Evolutionary conservation across 2,329 filamentous ascomycete species (phyloP).

Genomic region (Claviceps quebecensis): DNA sequence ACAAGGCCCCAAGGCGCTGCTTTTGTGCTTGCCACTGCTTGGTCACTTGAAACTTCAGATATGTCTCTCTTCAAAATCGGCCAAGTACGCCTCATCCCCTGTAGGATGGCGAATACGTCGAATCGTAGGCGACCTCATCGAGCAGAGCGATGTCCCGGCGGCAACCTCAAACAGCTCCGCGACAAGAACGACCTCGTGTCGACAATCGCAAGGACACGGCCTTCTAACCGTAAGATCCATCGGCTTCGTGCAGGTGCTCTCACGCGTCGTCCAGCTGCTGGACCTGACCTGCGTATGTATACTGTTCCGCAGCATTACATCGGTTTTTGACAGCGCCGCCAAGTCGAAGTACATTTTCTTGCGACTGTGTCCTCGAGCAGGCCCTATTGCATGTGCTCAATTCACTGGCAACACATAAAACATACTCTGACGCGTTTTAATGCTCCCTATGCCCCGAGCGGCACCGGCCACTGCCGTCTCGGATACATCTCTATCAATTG

Average conservation of each 20-base stretch:
- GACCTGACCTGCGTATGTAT: slow-evolving; percentile 78
- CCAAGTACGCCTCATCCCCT: slow-evolving; percentile 83
- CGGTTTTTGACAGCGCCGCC: slow-evolving; percentile 56
- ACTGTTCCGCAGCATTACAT: slow-evolving; percentile 75
- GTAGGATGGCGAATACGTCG: slow-evolving; percentile 86
- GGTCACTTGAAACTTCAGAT: slow-evolving; percentile 83
- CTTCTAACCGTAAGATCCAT: slow-evolving; percentile 87
- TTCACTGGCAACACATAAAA: too few relatives aligned
- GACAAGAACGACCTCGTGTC: slow-evolving; percentile 83
- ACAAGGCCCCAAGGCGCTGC: slow-evolving; percentile 69
- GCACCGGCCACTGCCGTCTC: too few relatives aligned
- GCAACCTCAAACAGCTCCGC: slow-evolving; percentile 81
- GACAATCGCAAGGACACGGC: slow-evolving; percentile 98
- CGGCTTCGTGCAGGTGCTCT: slow-evolving; percentile 88
- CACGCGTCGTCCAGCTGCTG: slow-evolving; percentile 72
- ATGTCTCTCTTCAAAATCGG: slow-evolving; percentile 86
- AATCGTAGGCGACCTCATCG: slow-evolving; percentile 85
- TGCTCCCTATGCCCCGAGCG: too few relatives aligned
- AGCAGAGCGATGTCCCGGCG: slow-evolving; percentile 74
- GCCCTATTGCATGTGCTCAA: too few relatives aligned
- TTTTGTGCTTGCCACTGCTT: slow-evolving; percentile 89
- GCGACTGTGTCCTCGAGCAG: slow-evolving; percentile 69
- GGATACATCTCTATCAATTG: too few relatives aligned
- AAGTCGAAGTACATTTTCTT: slow-evolving; percentile 59
- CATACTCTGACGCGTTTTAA: too few relatives aligned